These are phyloP conservation scores for Sporothrix schenckii DNA, from an alignment of 2,329 filamentous ascomycete species.

Conservation along the genomic window DNA sequence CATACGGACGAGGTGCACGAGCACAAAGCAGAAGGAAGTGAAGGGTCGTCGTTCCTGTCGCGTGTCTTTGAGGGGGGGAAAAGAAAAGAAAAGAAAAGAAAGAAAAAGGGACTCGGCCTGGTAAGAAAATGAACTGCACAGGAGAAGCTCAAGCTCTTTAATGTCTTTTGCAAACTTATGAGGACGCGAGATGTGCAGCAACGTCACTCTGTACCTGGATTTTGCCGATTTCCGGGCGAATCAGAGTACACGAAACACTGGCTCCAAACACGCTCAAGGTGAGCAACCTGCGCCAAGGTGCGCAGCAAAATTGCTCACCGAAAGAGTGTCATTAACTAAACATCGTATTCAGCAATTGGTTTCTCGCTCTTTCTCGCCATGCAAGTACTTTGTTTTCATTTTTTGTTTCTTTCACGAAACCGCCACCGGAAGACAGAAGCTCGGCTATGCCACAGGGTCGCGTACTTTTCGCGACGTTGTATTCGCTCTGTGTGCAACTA, in stretches of 20 bases:
- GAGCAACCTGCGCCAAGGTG: not conserved
- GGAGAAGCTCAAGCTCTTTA: too few species aligned
- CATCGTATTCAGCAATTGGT: not conserved
- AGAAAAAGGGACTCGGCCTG: not conserved
- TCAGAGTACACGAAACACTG: not conserved
- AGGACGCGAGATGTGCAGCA: not conserved
- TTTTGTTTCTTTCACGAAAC: not conserved
- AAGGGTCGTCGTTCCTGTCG: not conserved
- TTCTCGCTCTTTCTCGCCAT: not conserved
- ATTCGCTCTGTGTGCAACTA: constrained; percentile 19
- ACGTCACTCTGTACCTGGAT: not conserved
- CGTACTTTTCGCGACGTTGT: constrained; percentile 26
- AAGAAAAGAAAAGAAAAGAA: too few species aligned
- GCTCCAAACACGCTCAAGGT: not conserved
- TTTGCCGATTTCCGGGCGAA: constrained; percentile 7
- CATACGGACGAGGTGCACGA: not conserved
- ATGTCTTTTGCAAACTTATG: not conserved
- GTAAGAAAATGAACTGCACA: not conserved
- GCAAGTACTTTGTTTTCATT: not conserved
- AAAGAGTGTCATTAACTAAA: not conserved
- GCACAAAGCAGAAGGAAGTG: not conserved
- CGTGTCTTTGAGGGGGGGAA: not conserved
- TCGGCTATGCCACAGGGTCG: not conserved
- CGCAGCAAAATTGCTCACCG: not conserved
- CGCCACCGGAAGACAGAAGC: constrained; percentile 13